Evolutionary conservation across 1,139 yeast genomes (phyloP), one percentile per base, ranked within the genome.

Genomic region (Yamadazyma kanchanaburiensis): DNA sequence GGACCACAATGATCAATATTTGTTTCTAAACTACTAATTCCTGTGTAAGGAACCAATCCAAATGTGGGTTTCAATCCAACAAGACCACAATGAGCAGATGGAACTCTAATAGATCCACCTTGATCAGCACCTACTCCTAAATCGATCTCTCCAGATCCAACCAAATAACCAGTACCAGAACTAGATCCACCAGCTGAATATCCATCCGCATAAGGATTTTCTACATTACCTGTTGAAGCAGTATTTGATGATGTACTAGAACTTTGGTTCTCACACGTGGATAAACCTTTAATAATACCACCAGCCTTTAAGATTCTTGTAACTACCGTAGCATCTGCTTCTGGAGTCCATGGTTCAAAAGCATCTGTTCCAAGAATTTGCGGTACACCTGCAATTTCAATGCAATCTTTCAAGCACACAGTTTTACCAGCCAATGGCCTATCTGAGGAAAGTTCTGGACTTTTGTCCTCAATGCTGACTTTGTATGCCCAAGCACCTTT

Each of bases 401-500:
- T 31, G 28, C 43, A 39, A 28, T 40, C 46, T 26, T 42, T 40
- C 2, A 39, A 25, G 24, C 59, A 54, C 22, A 60, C 40, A 3
- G 59, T 54, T 21, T 38, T 45, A 4, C 62, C 63, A 2, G 43
- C 50, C 15, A 60, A 39, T 2, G 49, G 45, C 22, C 48, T 42
- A 2, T 10, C 12, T 3, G 17, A 12, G 9, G 37, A 32, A 8
- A 25, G 39, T 15, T 39, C 43, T 2, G 48, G 48, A n/a, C 44
- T 35, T 1, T 49, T 45, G 28, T 58, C 63, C 30, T 57, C 56
- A 25, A 60, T 53, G 3, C 51, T 50, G 19, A 58, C 61, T 32
- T 55, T 51, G 37, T 55, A 52, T 10, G 62, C 64, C 66, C 66
- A 60, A 2, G 62, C 65, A 18, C 61, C 61, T 31, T 46, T 49